Evolutionary conservation across 495 filamentous ascomycete species (phyloP), one percentile per base, ranked within the genome.

Genomic region (Xylaria bambusicola): DNA sequence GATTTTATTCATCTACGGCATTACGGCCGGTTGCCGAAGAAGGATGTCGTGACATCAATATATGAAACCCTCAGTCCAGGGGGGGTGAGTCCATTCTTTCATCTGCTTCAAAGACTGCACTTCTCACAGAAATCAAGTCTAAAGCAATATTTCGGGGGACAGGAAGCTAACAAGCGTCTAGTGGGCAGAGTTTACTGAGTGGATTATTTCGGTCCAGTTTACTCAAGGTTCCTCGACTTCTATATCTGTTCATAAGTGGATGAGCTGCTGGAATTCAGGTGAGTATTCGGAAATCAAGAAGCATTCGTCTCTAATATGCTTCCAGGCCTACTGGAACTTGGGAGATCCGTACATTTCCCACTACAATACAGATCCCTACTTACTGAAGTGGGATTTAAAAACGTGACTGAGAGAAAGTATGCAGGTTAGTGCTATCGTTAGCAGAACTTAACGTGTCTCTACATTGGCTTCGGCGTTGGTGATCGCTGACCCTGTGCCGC

Each of bases 151-250:
- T 33, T 33, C 29, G 5, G 5, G 5, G 29, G 29, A n/a, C 10
- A 33, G 29, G 29, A 21, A 36, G 20, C 42, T 46, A 56, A 56
- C 20, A 6, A 17, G 18, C 15, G 17, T 17, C 12, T 13, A 56
- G 44, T 58, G 56, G 56, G 56, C 56, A 1, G 56, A 58, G 35
- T 58, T 58, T 31, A 58, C 56, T 1, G 56, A 58, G 35, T 58
- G 56, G 56, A 15, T 58, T 58, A 46, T 58, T 9, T 6, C 31
- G 17, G 29, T 58, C 40, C 56, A 58, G 18, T 58, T 46, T 10
- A 49, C 56, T 40, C 56, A 42, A 49, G 42, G 6, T 51, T 58
- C 7, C 27, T n/a, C 13, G 47, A 49, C 5, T 50, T 46, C 21
- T 18, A 21, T 42, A 50, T 58, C 36, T 24, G n/a, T n/a, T n/a